These are phyloP conservation scores for Paradendryphiella salina DNA, from an alignment of 2,329 filamentous ascomycete genomes.

Conservation along the genomic window DNA sequence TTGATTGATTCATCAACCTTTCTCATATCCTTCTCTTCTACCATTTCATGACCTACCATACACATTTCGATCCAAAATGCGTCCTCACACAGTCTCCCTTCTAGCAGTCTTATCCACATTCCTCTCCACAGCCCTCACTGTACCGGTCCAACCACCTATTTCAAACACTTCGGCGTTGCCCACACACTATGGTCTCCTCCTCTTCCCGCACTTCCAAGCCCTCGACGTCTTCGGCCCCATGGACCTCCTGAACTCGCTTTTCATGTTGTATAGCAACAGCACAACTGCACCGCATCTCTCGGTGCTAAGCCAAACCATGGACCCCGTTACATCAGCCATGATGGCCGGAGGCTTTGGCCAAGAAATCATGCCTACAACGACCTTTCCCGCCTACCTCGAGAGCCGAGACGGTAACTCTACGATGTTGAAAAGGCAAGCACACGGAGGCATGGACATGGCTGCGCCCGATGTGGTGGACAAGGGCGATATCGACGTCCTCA, in stretches of 20 bases:
- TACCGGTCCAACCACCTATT: constrained; percentile 17
- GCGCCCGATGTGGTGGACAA: background rate
- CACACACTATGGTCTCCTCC: constrained; percentile 30
- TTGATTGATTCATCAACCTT: too few relatives aligned
- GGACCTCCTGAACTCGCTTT: constrained; percentile 48
- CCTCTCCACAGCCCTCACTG: constrained; percentile 15
- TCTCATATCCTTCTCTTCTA: background rate
- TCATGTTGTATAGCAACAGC: constrained; percentile 28
- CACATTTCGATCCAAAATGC: background rate
- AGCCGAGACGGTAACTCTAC: constrained; percentile 18
- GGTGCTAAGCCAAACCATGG: constrained; percentile 32
- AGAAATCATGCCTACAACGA: constrained; percentile 54
- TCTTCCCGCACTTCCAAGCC: constrained; percentile 32
- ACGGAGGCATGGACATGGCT: too few relatives aligned
- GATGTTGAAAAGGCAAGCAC: background rate
- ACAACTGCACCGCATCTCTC: constrained; percentile 31
- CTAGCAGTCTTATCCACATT: constrained; percentile 15
- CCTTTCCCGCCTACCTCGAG: constrained; percentile 54
- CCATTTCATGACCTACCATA: background rate
- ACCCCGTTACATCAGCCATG: constrained; percentile 34
- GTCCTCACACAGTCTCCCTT: background rate
- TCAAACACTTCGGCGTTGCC: constrained; percentile 30
- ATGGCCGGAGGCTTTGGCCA: constrained; percentile 40
- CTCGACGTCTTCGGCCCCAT: constrained; percentile 51
- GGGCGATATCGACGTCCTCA: constrained; percentile 60